Conservation (phyloP, 75 land plant species). For the Picea sitchensis region DNA sequence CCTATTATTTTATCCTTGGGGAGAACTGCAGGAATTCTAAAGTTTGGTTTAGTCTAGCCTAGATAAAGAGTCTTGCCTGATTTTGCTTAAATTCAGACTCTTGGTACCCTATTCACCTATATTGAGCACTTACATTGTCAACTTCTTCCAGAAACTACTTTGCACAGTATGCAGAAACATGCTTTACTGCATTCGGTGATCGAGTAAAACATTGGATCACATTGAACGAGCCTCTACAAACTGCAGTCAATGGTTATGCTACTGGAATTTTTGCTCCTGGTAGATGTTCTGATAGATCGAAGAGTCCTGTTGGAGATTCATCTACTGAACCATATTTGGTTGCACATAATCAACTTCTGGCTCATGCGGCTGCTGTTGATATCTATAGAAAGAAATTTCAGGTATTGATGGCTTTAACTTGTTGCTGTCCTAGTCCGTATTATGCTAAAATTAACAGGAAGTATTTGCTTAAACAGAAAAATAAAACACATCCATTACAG, state of each 20-base stretch:
- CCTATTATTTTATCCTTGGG: background rate
- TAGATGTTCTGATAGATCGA: constrained; percentile 32
- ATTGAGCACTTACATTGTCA: background rate
- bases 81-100: background rate
- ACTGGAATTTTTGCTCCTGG: constrained; percentile 82
- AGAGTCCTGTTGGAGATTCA: constrained; percentile 23
- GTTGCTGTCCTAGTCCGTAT: constrained; percentile 44
- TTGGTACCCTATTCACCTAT: background rate
- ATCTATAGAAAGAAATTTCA: constrained; percentile 62
- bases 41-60: background rate
- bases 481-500: too few relatives aligned
- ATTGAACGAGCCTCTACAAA: constrained; percentile 85
- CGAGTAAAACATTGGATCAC: constrained; percentile 89
- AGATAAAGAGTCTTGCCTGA: background rate
- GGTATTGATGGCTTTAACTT: constrained; percentile 52
- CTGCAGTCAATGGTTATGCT: constrained; percentile 64
- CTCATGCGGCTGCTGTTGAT: constrained; percentile 74
- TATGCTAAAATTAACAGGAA: constrained; percentile 1
- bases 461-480: background rate
- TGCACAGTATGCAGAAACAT: constrained; percentile 71
- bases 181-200: constrained; percentile 77
- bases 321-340: constrained; percentile 58
- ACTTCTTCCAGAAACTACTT: constrained; percentile 53
- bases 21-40: background rate
- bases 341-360: constrained; percentile 68